Conservation (phyloP, 306 rosid genomes). For the Vigna mungo region DNA sequence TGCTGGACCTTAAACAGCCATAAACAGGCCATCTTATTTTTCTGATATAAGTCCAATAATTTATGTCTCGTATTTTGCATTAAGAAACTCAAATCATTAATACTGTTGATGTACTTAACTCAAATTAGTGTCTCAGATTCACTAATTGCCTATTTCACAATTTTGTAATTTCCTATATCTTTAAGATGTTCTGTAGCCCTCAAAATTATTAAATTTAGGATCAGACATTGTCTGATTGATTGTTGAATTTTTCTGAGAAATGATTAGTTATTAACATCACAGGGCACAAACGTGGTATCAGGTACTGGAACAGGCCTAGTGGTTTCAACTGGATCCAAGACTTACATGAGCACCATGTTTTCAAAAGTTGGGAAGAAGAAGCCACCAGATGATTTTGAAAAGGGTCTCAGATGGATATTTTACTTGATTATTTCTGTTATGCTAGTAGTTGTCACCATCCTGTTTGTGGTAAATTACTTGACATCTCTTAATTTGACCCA, state of each 20-base stretch:
- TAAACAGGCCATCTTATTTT: background rate
- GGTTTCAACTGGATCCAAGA: conserved; percentile 79
- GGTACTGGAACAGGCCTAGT: conserved; percentile 82
- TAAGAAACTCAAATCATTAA: conserved; percentile 9
- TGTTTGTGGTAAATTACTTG: conserved; percentile 58
- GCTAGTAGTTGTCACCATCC: conserved; percentile 66
- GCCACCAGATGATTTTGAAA: conserved; percentile 78
- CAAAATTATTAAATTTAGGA: conserved; percentile 2
- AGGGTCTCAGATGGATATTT: conserved; percentile 70
- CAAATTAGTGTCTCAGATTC: background rate
- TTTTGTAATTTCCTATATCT: background rate
- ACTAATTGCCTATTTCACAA: background rate
- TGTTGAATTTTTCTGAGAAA: conserved; percentile 3
- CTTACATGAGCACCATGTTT: conserved; percentile 90
- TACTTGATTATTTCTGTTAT: conserved; percentile 70
- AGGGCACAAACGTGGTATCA: conserved; percentile 90
- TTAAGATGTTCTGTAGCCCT: background rate
- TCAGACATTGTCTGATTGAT: background rate
- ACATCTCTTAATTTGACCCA: conserved; percentile 54
- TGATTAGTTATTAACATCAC: conserved; percentile 41
- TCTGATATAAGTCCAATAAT: background rate
- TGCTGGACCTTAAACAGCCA: background rate
- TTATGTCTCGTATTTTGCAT: background rate
- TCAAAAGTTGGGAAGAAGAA: conserved; percentile 74
- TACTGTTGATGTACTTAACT: background rate